Conservation (phyloP, 1,284 basidiomycete genomes). For the Heterobasidion parviporum region DNA sequence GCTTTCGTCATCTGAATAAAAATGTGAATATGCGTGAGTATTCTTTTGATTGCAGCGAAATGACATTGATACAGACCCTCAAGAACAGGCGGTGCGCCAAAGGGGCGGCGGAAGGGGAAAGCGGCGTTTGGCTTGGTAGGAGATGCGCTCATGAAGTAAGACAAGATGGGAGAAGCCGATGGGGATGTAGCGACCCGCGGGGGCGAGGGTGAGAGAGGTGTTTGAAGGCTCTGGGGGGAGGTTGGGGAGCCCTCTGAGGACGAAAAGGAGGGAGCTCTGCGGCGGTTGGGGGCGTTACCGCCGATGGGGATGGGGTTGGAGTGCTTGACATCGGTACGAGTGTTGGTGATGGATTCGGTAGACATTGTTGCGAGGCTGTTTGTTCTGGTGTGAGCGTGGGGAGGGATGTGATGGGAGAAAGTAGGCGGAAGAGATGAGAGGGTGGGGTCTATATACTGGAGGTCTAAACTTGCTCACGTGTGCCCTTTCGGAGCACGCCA, state of each 20-base stretch:
- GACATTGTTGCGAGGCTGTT: slow-evolving; percentile 4
- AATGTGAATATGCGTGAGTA: neutral
- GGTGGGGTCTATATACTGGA: neutral
- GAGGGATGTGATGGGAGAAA: neutral
- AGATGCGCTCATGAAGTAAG: slow-evolving; percentile 57
- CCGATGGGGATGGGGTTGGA: slow-evolving; percentile 62
- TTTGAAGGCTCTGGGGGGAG: slow-evolving; percentile 26
- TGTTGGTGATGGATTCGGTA: slow-evolving; percentile 5
- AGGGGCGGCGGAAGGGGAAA: slow-evolving; percentile 47
- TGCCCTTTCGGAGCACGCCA: neutral
- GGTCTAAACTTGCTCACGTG: neutral
- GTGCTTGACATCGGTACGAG: slow-evolving; percentile 22
- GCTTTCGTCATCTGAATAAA: slow-evolving; percentile 26
- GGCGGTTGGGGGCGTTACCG: slow-evolving; percentile 22
- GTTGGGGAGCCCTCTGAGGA: slow-evolving; percentile 40
- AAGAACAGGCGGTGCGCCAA: slow-evolving; percentile 39
- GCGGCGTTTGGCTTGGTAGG: slow-evolving; percentile 37
- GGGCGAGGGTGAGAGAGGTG: slow-evolving; percentile 32
- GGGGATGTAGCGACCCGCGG: slow-evolving; percentile 44
- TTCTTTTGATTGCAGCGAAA: neutral
- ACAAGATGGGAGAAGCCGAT: slow-evolving; percentile 58
- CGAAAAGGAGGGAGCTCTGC: slow-evolving; percentile 32
- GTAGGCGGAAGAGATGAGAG: neutral
- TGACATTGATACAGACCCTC: slow-evolving; percentile 40
- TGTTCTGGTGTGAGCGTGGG: neutral